phyloP scores from a whole-genome alignment of 1,284 basidiomycete genomes.

The Bjerkandera adusta region DNA sequence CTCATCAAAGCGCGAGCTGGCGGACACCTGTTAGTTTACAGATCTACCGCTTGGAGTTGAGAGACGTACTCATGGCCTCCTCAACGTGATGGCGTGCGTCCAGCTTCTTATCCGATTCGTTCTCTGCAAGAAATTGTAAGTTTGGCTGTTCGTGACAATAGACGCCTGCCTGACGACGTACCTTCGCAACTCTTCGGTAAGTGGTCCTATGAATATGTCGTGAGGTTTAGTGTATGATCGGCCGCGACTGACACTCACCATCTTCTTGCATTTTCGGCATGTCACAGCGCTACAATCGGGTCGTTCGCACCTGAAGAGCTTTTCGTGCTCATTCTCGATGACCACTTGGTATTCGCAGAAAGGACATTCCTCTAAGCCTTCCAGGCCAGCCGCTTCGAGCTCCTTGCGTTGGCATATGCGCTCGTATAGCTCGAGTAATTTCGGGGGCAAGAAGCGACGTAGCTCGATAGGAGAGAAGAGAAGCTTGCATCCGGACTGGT shows the following conservation, averaged over 20 bases:
- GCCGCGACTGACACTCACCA: slow-evolving; percentile 40
- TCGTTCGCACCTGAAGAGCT: slow-evolving; percentile 76
- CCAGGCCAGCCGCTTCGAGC: slow-evolving; percentile 69
- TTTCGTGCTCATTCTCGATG: slow-evolving; percentile 77
- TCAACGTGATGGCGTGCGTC: slow-evolving; percentile 77
- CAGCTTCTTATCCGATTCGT: slow-evolving; percentile 68
- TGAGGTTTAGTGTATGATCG: no score
- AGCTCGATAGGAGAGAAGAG: slow-evolving; percentile 69
- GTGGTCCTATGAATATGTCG: slow-evolving; percentile 57
- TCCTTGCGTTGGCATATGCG: slow-evolving; percentile 78
- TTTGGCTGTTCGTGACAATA: not conserved
- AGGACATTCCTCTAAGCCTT: slow-evolving; percentile 81
- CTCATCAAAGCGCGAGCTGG: slow-evolving; percentile 78
- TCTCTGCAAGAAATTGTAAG: slow-evolving; percentile 42
- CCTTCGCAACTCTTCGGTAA: slow-evolving; percentile 86
- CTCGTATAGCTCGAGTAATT: slow-evolving; percentile 68
- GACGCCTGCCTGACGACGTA: slow-evolving; percentile 23
- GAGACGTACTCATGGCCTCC: slow-evolving; percentile 80
- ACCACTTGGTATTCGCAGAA: slow-evolving; percentile 83
- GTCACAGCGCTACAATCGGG: slow-evolving; percentile 70
- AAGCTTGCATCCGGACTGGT: slow-evolving; percentile 71
- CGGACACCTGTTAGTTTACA: no score
- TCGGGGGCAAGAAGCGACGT: slow-evolving; percentile 55
- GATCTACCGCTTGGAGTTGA: no score
- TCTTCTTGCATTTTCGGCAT: slow-evolving; percentile 75